Evolutionary conservation across 306 rosid species (phyloP), one percentile per base, ranked within the genome.

Genomic region (Cicer yamashitae): DNA sequence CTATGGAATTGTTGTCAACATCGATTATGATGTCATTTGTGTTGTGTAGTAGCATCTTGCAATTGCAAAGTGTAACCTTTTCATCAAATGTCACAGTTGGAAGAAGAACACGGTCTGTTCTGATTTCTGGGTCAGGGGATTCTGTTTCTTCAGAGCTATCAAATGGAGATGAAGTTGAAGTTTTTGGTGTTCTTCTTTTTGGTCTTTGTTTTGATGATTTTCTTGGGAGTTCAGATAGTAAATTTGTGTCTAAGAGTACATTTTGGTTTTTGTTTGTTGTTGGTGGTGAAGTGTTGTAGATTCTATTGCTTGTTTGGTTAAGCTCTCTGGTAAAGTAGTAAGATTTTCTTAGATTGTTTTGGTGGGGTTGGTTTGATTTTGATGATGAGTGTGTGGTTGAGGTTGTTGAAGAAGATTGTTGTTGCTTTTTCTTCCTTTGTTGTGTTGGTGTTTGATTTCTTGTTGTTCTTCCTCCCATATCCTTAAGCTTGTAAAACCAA

Each of bases 401-500:
- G n/a, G 86, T 11, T 15, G 78, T 43, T 59, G 82, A 67, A 53
- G 79, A 72, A 57, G 78, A 69, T n/a, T 85, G 83, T 5, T 77
- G 84, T 52, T 81, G 83, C 4, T 77, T 85, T 52, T 81, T 87
- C 87, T 86, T 87, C 66, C 74, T 80, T 10, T 82, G 71, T 34
- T 70, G 79, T 25, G 77, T 22, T 20, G 8, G 18, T 3, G 22
- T 70, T 14, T 82, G 85, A 48, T 70, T 91, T 77, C 77, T 86
- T 81, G 79, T 86, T 79, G 76, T 12, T 48, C 53, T 47, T 77
- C 67, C 87, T 65, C 86, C 82, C 86, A 91, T 87, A 70, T 90
- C 92, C 48, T 58, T 86, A 20, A 91, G 96, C 82, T 91, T 94
- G 93, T 86, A 84, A 67, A 94, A 92, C 98, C 98, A 94, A 65